A percentile compares a stretch with the other conserved stretches of the same genome.
phyloP scores from a whole-genome alignment of 768 basidiomycete genomes.

The Plicaturopsis crispa region DNA sequence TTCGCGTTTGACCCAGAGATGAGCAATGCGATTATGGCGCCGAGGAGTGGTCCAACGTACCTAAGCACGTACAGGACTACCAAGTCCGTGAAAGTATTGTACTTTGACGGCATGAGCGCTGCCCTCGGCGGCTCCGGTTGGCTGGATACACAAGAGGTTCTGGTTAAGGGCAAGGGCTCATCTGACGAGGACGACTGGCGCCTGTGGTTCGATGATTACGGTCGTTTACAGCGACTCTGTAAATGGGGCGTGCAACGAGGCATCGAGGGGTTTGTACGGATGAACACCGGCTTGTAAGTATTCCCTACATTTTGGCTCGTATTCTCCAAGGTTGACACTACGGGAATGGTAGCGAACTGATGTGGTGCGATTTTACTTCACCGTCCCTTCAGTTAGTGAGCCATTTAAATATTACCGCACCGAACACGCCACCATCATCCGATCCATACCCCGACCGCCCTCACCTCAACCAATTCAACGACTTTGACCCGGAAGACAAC shows the following conservation, averaged over 20 bases:
- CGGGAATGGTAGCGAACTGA: slow-evolving; percentile 14
- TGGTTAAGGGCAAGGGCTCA: slow-evolving; percentile 13
- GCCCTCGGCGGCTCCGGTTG: slow-evolving; percentile 13
- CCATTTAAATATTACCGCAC: slow-evolving; percentile 18
- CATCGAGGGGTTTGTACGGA: slow-evolving; percentile 19
- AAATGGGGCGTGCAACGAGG: slow-evolving; percentile 10
- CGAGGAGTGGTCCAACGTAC: slow-evolving; percentile 8
- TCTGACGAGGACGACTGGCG: slow-evolving; percentile 9
- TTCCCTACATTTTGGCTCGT: background rate
- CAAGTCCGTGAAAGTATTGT: slow-evolving; percentile 11
- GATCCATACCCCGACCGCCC: slow-evolving; percentile 3
- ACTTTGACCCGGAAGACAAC: background rate
- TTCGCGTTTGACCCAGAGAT: slow-evolving; percentile 19
- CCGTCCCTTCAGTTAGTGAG: slow-evolving; percentile 12
- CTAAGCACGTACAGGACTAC: slow-evolving; percentile 14
- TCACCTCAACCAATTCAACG: background rate
- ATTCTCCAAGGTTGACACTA: no score
- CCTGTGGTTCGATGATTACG: slow-evolving; percentile 16
- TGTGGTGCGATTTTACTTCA: slow-evolving; percentile 17
- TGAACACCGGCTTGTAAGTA: slow-evolving; percentile 19
- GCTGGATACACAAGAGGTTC: slow-evolving; percentile 17
- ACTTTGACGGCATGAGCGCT: slow-evolving; percentile 13
- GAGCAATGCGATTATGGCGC: slow-evolving; percentile 15
- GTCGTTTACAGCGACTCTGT: slow-evolving; percentile 13
- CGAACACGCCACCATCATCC: slow-evolving; percentile 10